Evolutionary conservation across 2,329 filamentous ascomycete genomes (phyloP).

Genomic region (Thermoascus crustaceus): DNA sequence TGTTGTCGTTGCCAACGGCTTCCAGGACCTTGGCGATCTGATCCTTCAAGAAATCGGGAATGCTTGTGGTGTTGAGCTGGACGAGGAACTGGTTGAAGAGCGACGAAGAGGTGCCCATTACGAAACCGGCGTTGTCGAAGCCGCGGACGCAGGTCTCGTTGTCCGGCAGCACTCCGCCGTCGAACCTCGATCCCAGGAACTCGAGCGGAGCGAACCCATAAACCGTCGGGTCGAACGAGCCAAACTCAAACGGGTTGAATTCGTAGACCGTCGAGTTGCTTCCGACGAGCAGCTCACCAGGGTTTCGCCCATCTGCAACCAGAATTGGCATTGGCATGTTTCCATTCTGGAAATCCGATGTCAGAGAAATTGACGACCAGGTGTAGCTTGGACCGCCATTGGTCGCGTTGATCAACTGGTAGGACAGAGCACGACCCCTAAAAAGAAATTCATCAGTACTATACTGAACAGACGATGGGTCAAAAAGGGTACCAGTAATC

Average conservation of each 20-base stretch:
- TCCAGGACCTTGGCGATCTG: constrained; percentile 47
- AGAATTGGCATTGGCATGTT: constrained; percentile 65
- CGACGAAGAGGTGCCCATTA: constrained; percentile 79
- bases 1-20: constrained; percentile 48
- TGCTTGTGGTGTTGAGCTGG: constrained; percentile 48
- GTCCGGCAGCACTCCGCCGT: constrained; percentile 49
- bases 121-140: constrained; percentile 72
- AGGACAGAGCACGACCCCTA: constrained; percentile 68
- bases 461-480: not conserved
- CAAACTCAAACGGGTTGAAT: constrained; percentile 73
- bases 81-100: constrained; percentile 76
- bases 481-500: constrained; percentile 63
- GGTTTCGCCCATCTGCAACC: constrained; percentile 59
- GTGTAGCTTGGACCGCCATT: constrained; percentile 70
- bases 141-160: constrained; percentile 61
- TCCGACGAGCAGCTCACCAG: constrained; percentile 53
- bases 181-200: constrained; percentile 67
- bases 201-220: constrained; percentile 63
- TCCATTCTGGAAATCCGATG: constrained; percentile 54
- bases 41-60: constrained; percentile 44
- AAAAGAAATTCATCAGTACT: constrained; percentile 2
- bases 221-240: constrained; percentile 64
- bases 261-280: constrained; percentile 70
- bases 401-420: constrained; percentile 70
- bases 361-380: constrained; percentile 67